phyloP scores from a whole-genome alignment of 2,329 filamentous ascomycete species.

The Fusarium phyllophilum region DNA sequence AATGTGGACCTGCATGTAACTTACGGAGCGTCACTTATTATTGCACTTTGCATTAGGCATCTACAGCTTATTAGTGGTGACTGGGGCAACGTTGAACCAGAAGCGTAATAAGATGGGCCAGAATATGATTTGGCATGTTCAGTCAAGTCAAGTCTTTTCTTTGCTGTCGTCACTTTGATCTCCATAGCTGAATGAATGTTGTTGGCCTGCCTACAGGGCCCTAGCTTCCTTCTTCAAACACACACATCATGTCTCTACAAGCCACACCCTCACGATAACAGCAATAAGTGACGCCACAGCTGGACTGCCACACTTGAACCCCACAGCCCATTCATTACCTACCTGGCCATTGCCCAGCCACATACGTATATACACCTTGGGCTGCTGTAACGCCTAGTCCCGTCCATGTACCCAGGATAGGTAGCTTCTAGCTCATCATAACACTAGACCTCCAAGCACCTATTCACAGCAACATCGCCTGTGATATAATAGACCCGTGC shows the following conservation, averaged over 20 bases:
- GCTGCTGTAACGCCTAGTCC: background rate
- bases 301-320: background rate
- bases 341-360: background rate
- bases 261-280: no score
- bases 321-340: background rate
- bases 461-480: constrained; percentile 3
- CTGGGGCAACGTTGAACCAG: background rate
- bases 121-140: background rate
- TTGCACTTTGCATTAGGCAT: background rate
- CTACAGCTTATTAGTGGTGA: background rate
- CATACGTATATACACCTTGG: background rate
- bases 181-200: background rate
- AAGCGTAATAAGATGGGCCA: background rate
- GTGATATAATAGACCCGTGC: background rate
- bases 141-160: background rate
- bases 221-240: no score
- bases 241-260: no score
- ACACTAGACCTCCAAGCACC: constrained; percentile 11
- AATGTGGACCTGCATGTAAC: background rate
- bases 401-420: background rate
- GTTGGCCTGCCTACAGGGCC: no score
- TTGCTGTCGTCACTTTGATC: background rate
- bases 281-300: constrained; percentile 10
- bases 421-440: constrained; percentile 17
- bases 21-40: constrained; percentile 7